phyloP scores from a whole-genome alignment of 352 stramenopile species.

The Pythium insidiosum region DNA sequence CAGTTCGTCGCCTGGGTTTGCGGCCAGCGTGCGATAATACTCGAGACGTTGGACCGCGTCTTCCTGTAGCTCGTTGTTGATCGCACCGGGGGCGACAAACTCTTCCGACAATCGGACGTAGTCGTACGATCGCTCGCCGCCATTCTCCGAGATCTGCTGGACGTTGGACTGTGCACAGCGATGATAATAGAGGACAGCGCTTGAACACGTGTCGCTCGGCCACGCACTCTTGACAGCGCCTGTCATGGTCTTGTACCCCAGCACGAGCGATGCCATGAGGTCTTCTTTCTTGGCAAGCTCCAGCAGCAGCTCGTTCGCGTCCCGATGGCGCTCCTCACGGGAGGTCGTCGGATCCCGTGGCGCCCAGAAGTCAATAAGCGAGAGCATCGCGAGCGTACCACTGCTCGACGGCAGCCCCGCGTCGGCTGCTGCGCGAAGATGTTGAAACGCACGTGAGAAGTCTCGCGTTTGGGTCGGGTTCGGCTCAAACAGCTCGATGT shows the following conservation, averaged over 20 bases:
- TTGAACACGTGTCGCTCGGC: constrained; percentile 19
- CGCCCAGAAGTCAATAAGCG: constrained; percentile 38
- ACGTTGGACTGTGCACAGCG: constrained; percentile 51
- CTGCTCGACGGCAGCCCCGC: constrained; percentile 29
- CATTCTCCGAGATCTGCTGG: constrained; percentile 34
- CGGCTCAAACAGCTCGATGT: constrained; percentile 51
- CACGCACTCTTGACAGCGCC: constrained; percentile 15
- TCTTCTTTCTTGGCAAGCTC: constrained; percentile 25
- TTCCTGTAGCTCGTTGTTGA: constrained; percentile 24
- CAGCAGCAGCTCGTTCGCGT: constrained; percentile 25
- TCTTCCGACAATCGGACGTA: constrained; percentile 47
- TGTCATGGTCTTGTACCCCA: constrained; percentile 44
- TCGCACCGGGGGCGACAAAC: constrained; percentile 10
- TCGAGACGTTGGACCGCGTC: constrained; percentile 46
- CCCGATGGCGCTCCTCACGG: constrained; percentile 15
- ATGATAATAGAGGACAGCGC: constrained; percentile 39
- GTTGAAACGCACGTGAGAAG: constrained; percentile 33
- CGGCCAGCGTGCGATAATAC: constrained; percentile 52
- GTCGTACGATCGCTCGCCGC: constrained; percentile 28
- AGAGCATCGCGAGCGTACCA: constrained; percentile 41
- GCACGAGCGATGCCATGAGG: constrained; percentile 45
- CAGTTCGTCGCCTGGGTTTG: constrained; percentile 50
- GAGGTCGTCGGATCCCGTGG: constrained; percentile 15
- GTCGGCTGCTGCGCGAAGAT: constrained; percentile 33
- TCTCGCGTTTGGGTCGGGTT: constrained; percentile 14